These are phyloP conservation scores for Ambrosia trifida DNA, from an alignment of 129 eudicot species.

Conservation along the genomic window DNA sequence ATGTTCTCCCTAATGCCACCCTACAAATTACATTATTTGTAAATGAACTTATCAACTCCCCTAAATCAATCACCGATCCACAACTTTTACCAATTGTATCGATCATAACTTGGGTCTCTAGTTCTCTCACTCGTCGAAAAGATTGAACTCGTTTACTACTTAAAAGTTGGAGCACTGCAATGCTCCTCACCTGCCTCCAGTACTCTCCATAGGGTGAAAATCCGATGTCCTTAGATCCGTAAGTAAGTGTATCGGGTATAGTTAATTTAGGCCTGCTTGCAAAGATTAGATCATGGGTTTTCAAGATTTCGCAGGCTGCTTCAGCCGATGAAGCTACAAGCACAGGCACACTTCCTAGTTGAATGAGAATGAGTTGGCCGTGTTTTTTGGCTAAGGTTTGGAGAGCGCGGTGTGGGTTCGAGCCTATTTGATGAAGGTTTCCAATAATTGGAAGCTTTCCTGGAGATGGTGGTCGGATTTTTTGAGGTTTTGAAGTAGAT, in stretches of 20 bases:
- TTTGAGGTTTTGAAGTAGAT: not conserved
- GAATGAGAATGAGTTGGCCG: slow-evolving; percentile 40
- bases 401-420: slow-evolving; percentile 40
- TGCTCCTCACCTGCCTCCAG: slow-evolving; percentile 44
- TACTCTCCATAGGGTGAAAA: slow-evolving; percentile 38
- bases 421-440: slow-evolving; percentile 45
- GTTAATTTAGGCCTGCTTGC: slow-evolving; percentile 31
- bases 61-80: slow-evolving; percentile 26
- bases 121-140: slow-evolving; percentile 33
- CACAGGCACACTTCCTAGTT: not conserved
- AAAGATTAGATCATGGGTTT: too few species aligned
- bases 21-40: slow-evolving; percentile 38
- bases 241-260: slow-evolving; percentile 22
- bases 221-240: slow-evolving; percentile 33
- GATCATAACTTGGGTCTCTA: slow-evolving; percentile 32
- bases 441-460: slow-evolving; percentile 49
- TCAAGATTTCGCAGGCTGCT: too few species aligned
- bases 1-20: slow-evolving; percentile 42
- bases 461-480: slow-evolving; percentile 43
- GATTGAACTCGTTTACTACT: slow-evolving; percentile 35
- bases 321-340: too few species aligned
- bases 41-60: slow-evolving; percentile 19
- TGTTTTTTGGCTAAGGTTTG: slow-evolving; percentile 26
- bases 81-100: slow-evolving; percentile 24
- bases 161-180: slow-evolving; percentile 34